phyloP scores from a whole-genome alignment of 805 yeast species.

The Clavispora fructus region DNA sequence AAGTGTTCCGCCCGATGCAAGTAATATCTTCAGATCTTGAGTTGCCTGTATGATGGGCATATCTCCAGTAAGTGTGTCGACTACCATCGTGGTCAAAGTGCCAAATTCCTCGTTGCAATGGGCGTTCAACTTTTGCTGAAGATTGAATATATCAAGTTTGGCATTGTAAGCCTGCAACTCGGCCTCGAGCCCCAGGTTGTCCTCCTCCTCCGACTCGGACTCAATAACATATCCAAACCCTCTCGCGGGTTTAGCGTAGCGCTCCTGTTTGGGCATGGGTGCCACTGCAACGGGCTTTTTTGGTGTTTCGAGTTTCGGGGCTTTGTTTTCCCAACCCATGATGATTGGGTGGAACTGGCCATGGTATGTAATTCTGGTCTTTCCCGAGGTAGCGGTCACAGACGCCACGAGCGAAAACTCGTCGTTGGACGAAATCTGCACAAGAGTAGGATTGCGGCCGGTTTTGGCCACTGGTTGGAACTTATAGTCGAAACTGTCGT shows the following conservation, averaged over 20 bases:
- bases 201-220: conserved; percentile 3
- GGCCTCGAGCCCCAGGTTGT: not conserved
- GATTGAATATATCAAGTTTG: conserved; percentile 1
- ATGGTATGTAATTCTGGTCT: conserved; percentile 2
- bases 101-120: conserved; percentile 7
- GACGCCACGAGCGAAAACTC: conserved; percentile 4
- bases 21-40: not conserved
- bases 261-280: not conserved
- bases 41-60: not conserved
- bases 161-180: conserved; percentile 2
- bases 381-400: conserved; percentile 1
- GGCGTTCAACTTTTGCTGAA: conserved; percentile 2
- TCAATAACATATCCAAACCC: conserved; percentile 13
- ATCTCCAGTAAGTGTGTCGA: not conserved
- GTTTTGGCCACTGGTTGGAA: conserved; percentile 5
- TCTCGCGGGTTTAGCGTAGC: conserved; percentile 6
- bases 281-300: conserved; percentile 4
- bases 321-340: conserved; percentile 2
- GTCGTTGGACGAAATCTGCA: conserved; percentile 1
- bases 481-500: not conserved
- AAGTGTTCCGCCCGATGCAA: not conserved
- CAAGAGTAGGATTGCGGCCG: conserved; percentile 3
- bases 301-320: conserved; percentile 2
- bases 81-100: conserved; percentile 7
- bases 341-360: conserved; percentile 11